Evolutionary conservation across 768 basidiomycete genomes (phyloP).

Genomic region (Mrakia frigida): DNA sequence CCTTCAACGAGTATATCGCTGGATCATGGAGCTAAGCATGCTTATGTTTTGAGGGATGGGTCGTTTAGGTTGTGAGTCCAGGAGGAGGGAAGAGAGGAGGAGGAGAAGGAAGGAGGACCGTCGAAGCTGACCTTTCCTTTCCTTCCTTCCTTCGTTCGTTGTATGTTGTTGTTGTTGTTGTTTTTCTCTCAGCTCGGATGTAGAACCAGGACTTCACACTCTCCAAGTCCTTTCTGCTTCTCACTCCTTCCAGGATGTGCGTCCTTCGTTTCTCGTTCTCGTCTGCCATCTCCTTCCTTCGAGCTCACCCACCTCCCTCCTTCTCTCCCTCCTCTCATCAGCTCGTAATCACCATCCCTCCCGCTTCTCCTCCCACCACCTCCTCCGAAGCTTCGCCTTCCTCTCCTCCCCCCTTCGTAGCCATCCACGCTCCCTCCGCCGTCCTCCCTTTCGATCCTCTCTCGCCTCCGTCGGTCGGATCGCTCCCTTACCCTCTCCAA

Average conservation of each 20-base stretch:
- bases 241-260: constrained; percentile 14
- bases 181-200: neutral
- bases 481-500: constrained; percentile 17
- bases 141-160: neutral
- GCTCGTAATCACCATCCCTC: constrained; percentile 4
- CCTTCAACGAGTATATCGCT: constrained; percentile 13
- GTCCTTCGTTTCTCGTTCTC: neutral
- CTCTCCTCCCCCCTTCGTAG: constrained; percentile 3
- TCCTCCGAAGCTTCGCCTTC: neutral
- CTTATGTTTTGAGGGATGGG: constrained; percentile 3
- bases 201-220: constrained; percentile 16
- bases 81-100: too few relatives aligned
- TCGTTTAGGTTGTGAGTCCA: constrained; percentile 7
- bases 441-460: constrained; percentile 15
- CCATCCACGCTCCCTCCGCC: neutral
- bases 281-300: neutral
- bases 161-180: neutral
- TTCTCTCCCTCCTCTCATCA: neutral
- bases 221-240: constrained; percentile 6
- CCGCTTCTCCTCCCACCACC: neutral
- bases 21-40: neutral
- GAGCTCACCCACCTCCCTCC: too few relatives aligned
- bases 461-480: constrained; percentile 14
- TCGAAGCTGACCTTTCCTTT: neutral
- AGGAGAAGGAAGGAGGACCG: neutral